phyloP scores from a whole-genome alignment of 2,329 filamentous ascomycete species.

The Stemphylium beticola region DNA sequence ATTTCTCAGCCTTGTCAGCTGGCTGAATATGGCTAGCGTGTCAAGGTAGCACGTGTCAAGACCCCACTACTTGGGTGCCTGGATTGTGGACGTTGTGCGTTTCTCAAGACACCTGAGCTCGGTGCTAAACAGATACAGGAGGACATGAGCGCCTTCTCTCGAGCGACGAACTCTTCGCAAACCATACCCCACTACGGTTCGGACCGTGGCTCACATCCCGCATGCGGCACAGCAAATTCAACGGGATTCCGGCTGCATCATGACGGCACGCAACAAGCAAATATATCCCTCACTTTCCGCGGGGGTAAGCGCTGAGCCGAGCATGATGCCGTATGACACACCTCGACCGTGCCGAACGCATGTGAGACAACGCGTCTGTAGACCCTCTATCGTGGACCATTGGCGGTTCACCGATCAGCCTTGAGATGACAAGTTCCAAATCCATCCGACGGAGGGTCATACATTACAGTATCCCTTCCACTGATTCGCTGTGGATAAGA shows the following conservation, averaged over 20 bases:
- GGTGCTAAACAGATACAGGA: background rate
- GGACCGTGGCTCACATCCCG: background rate
- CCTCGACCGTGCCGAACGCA: background rate
- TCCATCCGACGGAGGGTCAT: too few relatives aligned
- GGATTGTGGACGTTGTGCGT: background rate
- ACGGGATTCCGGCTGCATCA: background rate
- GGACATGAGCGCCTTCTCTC: background rate
- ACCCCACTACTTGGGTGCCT: background rate
- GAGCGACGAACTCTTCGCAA: too few relatives aligned
- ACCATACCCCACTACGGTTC: background rate
- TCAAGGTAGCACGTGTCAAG: background rate
- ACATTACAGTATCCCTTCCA: too few relatives aligned
- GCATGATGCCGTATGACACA: constrained; percentile 3
- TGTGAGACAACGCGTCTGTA: background rate
- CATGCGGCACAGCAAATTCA: background rate
- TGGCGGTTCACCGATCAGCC: background rate
- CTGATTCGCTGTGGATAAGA: too few relatives aligned
- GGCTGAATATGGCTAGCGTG: background rate
- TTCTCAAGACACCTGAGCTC: background rate
- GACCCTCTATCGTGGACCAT: background rate
- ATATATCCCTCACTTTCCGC: background rate
- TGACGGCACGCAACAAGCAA: background rate
- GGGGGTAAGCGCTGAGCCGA: background rate
- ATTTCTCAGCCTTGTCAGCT: background rate
- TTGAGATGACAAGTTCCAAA: background rate